Evolutionary conservation across 441 rosid genomes (phyloP), one percentile per base, ranked within the genome.

Genomic region (Isatis lusitanica): DNA sequence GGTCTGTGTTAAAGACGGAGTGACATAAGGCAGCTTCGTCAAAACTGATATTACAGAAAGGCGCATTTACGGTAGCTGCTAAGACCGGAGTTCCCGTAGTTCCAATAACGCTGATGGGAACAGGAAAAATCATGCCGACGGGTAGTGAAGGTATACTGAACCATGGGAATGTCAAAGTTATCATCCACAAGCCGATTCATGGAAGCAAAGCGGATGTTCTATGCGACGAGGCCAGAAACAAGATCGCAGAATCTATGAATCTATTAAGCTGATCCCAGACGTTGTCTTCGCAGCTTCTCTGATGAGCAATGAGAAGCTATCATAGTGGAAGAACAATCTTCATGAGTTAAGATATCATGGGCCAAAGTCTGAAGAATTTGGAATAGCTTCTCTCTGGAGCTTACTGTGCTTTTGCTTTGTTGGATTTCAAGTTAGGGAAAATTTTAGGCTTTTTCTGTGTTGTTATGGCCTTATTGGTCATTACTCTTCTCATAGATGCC

Each of bases 51-150:
- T 65, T 75, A 16, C 78, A 92, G 98, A 94, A 85, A 87, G 98
- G 98, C n/a, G 98, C 97, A 66, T 94, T 94, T 81, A 85, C 87
- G 15, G 64, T 94, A 51, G 97, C 98, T 15, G 84, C 86, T 24
- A 92, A 92, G 88, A 85, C 90, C 0, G 79, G 85, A 71, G 98
- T 82, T 21, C 91, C 93, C 5, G 89, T 91, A 9, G 83, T 94
- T 30, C 98, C 97, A 6, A 84, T 94, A 63, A 89, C 98, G 56
- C 73, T 92, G 26, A 74, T 86, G 60, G 97, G 98, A 74, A 90
- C 98, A 30, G 98, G 98, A 13, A 66, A 82, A 72, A 87, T 92
- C 79, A 92, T 92, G 98, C 98, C 95, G 35, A 35, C 87, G 0
- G 95, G 97, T 60, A 78, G 76, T 67, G 97, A 94, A 83, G 74